Percentiles rank a stretch among this genome's conserved stretches.
phyloP scores from a whole-genome alignment of 2,329 filamentous ascomycete species.

The Calonectria honghensis region DNA sequence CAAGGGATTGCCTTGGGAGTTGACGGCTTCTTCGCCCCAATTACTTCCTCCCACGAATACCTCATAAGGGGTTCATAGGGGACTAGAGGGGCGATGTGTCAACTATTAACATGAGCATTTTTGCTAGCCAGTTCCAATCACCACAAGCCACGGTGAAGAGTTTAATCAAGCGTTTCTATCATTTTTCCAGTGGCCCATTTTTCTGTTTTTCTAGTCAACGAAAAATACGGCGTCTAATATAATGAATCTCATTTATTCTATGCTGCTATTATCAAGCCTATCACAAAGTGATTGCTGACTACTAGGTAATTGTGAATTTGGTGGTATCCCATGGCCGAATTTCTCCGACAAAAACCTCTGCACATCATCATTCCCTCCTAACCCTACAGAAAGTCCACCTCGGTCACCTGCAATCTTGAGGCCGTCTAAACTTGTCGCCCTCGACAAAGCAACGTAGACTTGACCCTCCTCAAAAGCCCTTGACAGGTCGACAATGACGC shows the following conservation, averaged over 20 bases:
- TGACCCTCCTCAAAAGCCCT: slow-evolving; percentile 74
- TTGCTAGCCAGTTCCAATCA: too few relatives aligned
- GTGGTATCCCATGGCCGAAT: slow-evolving; percentile 6
- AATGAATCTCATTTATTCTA: background rate
- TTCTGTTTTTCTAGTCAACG: background rate
- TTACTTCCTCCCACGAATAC: too few relatives aligned
- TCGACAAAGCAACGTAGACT: slow-evolving; percentile 70
- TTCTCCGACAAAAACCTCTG: slow-evolving; percentile 31
- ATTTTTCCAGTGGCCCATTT: background rate
- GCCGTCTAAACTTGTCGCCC: slow-evolving; percentile 46
- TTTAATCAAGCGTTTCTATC: background rate
- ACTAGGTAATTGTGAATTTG: background rate
- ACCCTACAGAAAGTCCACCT: background rate
- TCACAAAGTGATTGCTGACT: background rate
- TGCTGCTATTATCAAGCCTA: background rate
- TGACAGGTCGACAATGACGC: slow-evolving; percentile 73
- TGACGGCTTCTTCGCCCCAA: too few relatives aligned
- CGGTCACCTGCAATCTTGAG: slow-evolving; percentile 42
- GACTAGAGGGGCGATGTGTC: too few relatives aligned
- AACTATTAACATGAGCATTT: too few relatives aligned
- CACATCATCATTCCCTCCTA: slow-evolving; percentile 32
- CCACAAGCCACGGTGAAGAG: too few relatives aligned
- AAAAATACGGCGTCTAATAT: background rate
- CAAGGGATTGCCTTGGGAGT: too few relatives aligned
- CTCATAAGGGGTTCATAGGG: too few relatives aligned